Base-by-base conservation (phyloP, 2,329 filamentous ascomycete species). In the Mycogone perniciosa region DNA sequence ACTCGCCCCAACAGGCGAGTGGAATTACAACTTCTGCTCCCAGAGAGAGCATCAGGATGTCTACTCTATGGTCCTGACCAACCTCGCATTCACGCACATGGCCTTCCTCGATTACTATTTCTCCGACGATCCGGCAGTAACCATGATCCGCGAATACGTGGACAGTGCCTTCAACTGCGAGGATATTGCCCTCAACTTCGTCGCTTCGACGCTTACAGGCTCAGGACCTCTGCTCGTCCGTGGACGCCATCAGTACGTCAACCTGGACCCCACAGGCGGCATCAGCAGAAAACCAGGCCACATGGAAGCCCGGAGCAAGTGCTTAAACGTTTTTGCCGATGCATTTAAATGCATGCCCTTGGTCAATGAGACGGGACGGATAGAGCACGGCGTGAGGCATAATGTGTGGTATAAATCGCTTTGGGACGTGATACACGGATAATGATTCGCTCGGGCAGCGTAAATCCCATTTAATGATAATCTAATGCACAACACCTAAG, bases 141-240 rank as follows among this genome's bases (percentile, higher is more conserved):
- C 55, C 5, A 59, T 58, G 46, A 62, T 71, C n/a, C 65, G 69
- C 4, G 55, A 62, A 1, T 67, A 70, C 48, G 67, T 71, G 10
- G 69, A 71, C 27, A 53, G 64, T 11, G 56, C 63, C 41, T 67
- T 70, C 58, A 71, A 71, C 57, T 71, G 69, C 59, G 69, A 71
- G 52, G 69, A 71, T 37, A 63, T 71, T 50, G 69, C 65, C n/a
- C 54, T 71, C 43, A 71, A 71, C 56, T 71, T 64, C 35, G 57
- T 70, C 26, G 60, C 64, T 3, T 63, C 64, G 1, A 54, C 63
- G 27, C 50, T 71, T 38, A 70, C 68, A 0, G 60, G 66, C 7
- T 57, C 61, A 9, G 67, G 67, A 0, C 68, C 69, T 0, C 55
- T 71, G 20, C 60, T 68, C 1, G 66, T 70, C 34, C 62, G 55